Base-by-base conservation (phyloP, 192 early-diverging fungal genomes). In the Backusella macrospora region DNA sequence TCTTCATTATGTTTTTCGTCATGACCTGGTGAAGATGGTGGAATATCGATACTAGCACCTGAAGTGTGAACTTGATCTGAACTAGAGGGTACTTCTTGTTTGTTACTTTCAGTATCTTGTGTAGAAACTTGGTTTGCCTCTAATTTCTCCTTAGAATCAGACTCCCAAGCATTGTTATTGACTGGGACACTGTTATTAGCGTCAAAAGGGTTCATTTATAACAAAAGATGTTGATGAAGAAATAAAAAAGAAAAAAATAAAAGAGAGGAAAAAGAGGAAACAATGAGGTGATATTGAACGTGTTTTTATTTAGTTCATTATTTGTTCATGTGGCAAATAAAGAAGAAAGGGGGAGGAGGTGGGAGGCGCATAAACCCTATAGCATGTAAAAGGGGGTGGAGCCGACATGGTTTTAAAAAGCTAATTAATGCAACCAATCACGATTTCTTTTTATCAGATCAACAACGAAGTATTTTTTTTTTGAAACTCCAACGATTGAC, bases 321-420 rank as follows among this genome's bases (percentile, higher is more conserved):
- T 59, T 59, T 23, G 52, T 26, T 59, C 52, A 59, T 59, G 52
- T 59, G 52, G 52, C 52, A 55, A 55, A 59, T 26, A 59, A 21
- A 9, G 21, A 59, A 59, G 9, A 9, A 59, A 59, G 21, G 21
- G 18, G 18, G 21, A 10, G 12, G 21, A 12, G 18, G 21, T 8
- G 12, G 21, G 4, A 23, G 21, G 21, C 18, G 12, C 2, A 13
- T 23, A 55, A 55, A 55, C 9, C 52, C 52, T 55, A 55, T 55
- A 55, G 9, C 23, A 2, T 14, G 18, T 18, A 12, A 12, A 26
- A 55, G 52, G 52, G 52, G 52, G 21, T 55, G 2, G 52, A 55
- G 10, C 52, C 52, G 52, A 55, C 23, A 9, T 23, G 9, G 2
- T 23, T 8, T 8, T 8, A 21, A 21, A 59, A 59, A 59, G 8